Evolutionary conservation across 495 filamentous ascomycete species (phyloP).

Genomic region (Pyronema omphalodes): DNA sequence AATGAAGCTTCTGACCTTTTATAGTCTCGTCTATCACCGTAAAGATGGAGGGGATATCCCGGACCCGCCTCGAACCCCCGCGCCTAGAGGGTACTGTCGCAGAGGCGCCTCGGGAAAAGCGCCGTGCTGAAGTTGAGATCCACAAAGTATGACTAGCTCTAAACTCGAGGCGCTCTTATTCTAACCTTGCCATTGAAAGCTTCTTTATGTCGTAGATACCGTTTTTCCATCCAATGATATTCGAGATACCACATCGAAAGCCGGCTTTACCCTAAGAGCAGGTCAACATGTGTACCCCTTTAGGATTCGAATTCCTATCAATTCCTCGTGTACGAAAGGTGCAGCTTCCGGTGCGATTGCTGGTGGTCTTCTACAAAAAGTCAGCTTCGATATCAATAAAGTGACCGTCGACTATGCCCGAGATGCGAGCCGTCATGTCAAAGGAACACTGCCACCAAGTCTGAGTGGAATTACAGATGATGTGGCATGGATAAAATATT

Average conservation of each 20-base stretch:
- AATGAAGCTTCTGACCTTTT: slow-evolving; percentile 44
- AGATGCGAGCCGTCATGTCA: slow-evolving; percentile 47
- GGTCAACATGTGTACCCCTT: slow-evolving; percentile 84
- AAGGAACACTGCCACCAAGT: slow-evolving; percentile 72
- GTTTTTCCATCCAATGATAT: slow-evolving; percentile 45
- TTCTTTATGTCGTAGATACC: slow-evolving; percentile 45
- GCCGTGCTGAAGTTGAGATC: slow-evolving; percentile 45
- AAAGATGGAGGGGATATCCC: slow-evolving; percentile 65
- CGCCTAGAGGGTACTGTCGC: not conserved
- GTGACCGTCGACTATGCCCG: slow-evolving; percentile 27
- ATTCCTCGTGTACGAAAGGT: slow-evolving; percentile 49
- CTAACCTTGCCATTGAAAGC: slow-evolving; percentile 26
- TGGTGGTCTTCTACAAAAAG: slow-evolving; percentile 12
- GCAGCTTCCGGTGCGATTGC: not conserved
- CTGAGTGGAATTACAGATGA: slow-evolving; percentile 56
- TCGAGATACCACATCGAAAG: slow-evolving; percentile 29
- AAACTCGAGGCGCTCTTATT: not conserved
- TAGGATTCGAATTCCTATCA: slow-evolving; percentile 82
- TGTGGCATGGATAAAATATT: slow-evolving; percentile 80
- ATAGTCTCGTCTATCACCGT: slow-evolving; percentile 62
- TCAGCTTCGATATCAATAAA: slow-evolving; percentile 18
- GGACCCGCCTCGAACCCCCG: slow-evolving; percentile 14
- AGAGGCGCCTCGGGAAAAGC: slow-evolving; percentile 32
- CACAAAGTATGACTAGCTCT: slow-evolving; percentile 42
- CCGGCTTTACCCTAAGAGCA: slow-evolving; percentile 45